phyloP scores from a whole-genome alignment of 2,329 filamentous ascomycete genomes.

The Chaetomiaceae sp. region DNA sequence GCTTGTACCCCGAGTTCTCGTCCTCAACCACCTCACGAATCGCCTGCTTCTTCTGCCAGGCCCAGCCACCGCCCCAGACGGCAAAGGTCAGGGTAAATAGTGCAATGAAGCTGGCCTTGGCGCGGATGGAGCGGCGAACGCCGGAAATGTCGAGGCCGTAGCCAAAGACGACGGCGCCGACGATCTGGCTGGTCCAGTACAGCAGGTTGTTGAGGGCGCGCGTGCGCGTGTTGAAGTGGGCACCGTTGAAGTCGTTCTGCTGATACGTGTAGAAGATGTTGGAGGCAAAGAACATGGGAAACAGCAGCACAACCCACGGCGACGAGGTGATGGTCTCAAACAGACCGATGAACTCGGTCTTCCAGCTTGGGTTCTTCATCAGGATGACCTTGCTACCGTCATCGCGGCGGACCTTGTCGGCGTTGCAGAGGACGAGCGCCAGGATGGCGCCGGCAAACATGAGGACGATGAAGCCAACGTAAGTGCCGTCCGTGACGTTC shows the following conservation, averaged over 20 bases:
- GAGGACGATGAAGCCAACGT: slow-evolving; percentile 81
- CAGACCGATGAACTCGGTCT: slow-evolving; percentile 71
- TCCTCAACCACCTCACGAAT: slow-evolving; percentile 39
- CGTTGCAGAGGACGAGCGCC: slow-evolving; percentile 66
- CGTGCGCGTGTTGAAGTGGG: slow-evolving; percentile 69
- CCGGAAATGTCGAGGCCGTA: slow-evolving; percentile 60
- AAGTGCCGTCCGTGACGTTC: slow-evolving; percentile 71
- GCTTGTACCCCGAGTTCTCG: slow-evolving; percentile 22
- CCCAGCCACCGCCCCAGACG: slow-evolving; percentile 81
- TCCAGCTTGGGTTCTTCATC: slow-evolving; percentile 89
- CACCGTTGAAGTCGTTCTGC: slow-evolving; percentile 62
- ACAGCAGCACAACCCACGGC: slow-evolving; percentile 69
- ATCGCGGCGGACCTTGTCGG: slow-evolving; percentile 65
- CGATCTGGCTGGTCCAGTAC: slow-evolving; percentile 76
- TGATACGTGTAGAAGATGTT: slow-evolving; percentile 83
- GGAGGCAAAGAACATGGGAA: slow-evolving; percentile 76
- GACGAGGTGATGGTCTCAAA: slow-evolving; percentile 67
- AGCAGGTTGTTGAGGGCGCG: slow-evolving; percentile 69
- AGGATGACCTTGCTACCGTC: slow-evolving; percentile 78
- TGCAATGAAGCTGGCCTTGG: slow-evolving; percentile 57
- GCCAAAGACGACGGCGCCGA: slow-evolving; percentile 70
- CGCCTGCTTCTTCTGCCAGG: slow-evolving; percentile 62
- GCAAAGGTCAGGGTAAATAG: slow-evolving; percentile 68
- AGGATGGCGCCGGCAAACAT: slow-evolving; percentile 69
- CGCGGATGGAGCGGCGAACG: slow-evolving; percentile 62